phyloP scores from a whole-genome alignment of 169 alveolate species.

The Cyclospora cayetanensis region DNA sequence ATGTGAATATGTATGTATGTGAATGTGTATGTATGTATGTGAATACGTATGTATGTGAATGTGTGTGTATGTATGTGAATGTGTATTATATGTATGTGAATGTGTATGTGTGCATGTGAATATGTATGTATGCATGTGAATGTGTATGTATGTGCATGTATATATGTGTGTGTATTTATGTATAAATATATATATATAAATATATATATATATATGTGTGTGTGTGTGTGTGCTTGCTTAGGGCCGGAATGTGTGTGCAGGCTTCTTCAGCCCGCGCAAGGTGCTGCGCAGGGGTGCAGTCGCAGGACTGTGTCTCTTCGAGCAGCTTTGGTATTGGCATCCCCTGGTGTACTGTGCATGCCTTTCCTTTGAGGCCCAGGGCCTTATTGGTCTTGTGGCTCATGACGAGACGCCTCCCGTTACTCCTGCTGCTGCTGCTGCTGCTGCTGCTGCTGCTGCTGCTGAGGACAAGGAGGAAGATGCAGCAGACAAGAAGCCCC shows the following conservation, averaged over 20 bases:
- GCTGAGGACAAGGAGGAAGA: background rate
- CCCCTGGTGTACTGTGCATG: slow-evolving; percentile 94
- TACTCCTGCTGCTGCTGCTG: slow-evolving; percentile 2
- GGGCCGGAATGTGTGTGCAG: slow-evolving; percentile 75
- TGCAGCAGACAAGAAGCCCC: background rate
- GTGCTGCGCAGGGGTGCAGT: slow-evolving; percentile 93
- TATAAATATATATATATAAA: no score
- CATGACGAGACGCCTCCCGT: background rate
- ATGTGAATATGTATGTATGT: no score
- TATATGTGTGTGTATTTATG: no score
- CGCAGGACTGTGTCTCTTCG: slow-evolving; percentile 94
- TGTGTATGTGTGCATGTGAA: no score
- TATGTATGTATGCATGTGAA: no score
- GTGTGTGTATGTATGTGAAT: no score
- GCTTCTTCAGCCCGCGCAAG: slow-evolving; percentile 85
- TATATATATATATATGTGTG: no score
- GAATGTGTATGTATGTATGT: no score
- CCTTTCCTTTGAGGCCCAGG: slow-evolving; percentile 92
- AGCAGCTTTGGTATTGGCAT: slow-evolving; percentile 99
- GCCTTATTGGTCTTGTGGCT: slow-evolving; percentile 90
- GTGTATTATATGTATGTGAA: no score
- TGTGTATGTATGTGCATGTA: no score
- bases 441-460: background rate
- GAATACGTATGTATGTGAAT: no score
- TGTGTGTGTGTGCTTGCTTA: background rate